phyloP scores from a whole-genome alignment of 2,329 filamentous ascomycete genomes.

The Chrysoporthe cubensis region DNA sequence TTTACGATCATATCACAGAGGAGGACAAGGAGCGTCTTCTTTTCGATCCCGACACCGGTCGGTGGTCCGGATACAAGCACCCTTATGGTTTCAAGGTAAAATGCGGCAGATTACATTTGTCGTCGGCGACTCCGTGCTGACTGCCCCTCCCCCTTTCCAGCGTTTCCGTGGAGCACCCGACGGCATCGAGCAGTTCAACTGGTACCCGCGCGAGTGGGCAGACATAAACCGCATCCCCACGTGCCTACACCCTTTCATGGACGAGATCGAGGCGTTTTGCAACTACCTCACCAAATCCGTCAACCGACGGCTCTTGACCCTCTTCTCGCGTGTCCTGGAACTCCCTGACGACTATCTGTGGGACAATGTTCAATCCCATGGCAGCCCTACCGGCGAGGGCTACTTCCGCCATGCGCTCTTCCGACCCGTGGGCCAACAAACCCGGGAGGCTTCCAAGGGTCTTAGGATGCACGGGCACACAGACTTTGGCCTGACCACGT shows the following conservation, averaged over 20 bases:
- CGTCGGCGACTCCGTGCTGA: not conserved
- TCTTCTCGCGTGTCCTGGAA: conserved; percentile 49
- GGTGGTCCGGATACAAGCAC: conserved; percentile 55
- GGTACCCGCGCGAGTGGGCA: conserved; percentile 52
- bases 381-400: conserved; percentile 46
- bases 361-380: conserved; percentile 48
- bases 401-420: conserved; percentile 52
- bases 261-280: conserved; percentile 46
- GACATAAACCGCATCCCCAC: conserved; percentile 46
- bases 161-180: conserved; percentile 48
- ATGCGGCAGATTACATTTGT: too few species aligned
- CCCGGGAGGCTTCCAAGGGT: conserved; percentile 40
- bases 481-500: conserved; percentile 50
- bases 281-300: conserved; percentile 52
- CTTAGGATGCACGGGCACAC: conserved; percentile 52
- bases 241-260: conserved; percentile 54
- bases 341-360: conserved; percentile 49
- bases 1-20: conserved; percentile 53
- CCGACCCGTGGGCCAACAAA: conserved; percentile 41
- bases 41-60: conserved; percentile 51
- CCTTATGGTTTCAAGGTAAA: conserved; percentile 48
- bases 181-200: conserved; percentile 60
- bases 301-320: conserved; percentile 45
- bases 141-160: conserved; percentile 30
- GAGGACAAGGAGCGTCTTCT: conserved; percentile 53